Percentiles rank a stretch among this genome's conserved stretches.
phyloP scores from a whole-genome alignment of 768 basidiomycete species.

The Botryobasidium botryosum region DNA sequence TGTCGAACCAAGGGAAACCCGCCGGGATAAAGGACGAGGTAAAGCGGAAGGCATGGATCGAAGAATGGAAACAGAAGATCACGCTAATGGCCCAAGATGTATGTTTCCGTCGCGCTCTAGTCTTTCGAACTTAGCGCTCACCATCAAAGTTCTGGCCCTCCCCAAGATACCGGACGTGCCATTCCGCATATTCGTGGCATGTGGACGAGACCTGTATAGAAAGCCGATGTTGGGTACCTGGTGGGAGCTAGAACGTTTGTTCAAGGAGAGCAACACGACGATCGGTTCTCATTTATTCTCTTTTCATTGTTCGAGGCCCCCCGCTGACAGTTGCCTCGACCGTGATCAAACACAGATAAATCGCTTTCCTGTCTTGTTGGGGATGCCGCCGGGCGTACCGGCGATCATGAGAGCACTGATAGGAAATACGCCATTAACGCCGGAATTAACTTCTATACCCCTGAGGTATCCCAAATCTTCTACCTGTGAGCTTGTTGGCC shows the following conservation, averaged over 20 bases:
- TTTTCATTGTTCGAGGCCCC: background rate
- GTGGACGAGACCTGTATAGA: constrained; percentile 51
- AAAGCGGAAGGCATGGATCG: constrained; percentile 24
- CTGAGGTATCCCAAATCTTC: constrained; percentile 45
- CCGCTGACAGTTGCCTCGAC: no score
- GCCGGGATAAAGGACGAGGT: constrained; percentile 2
- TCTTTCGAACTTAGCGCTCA: no score
- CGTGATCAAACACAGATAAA: constrained; percentile 50
- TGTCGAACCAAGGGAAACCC: constrained; percentile 62
- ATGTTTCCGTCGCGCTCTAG: constrained; percentile 3
- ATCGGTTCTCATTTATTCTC: constrained; percentile 35
- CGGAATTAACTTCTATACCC: constrained; percentile 59
- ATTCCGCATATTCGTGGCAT: constrained; percentile 65
- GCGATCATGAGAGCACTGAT: constrained; percentile 70
- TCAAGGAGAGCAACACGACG: constrained; percentile 33
- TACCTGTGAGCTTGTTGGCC: background rate
- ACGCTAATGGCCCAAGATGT: constrained; percentile 39
- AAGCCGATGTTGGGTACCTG: constrained; percentile 88
- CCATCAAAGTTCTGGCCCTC: background rate
- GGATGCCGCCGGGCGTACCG: constrained; percentile 69
- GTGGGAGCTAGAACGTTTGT: constrained; percentile 49
- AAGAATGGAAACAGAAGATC: constrained; percentile 66
- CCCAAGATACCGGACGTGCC: constrained; percentile 52
- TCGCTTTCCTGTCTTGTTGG: constrained; percentile 61
- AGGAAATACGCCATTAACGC: constrained; percentile 72